Evolutionary conservation across 148 eudicot genomes (phyloP).

Genomic region (Mesembryanthemum crystallinum): DNA sequence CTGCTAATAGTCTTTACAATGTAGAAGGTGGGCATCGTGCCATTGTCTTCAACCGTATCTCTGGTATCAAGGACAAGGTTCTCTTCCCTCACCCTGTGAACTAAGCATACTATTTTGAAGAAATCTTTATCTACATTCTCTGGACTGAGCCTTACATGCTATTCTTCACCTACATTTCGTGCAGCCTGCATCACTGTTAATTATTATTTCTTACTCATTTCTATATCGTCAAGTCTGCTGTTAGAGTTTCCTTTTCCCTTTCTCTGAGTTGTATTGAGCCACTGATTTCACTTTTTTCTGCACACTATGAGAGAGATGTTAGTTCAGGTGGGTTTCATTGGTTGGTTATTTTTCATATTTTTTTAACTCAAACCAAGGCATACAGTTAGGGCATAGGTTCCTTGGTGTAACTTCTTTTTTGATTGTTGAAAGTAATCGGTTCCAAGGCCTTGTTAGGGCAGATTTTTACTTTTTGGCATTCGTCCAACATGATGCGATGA

Average conservation of each 20-base stretch:
- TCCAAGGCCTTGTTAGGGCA: too few relatives aligned
- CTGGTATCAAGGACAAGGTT: constrained; percentile 91
- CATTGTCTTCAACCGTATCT: constrained; percentile 82
- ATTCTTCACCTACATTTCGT: not conserved
- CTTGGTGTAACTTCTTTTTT: too few relatives aligned
- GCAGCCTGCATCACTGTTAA: not conserved
- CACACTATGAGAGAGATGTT: too few relatives aligned
- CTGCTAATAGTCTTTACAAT: constrained; percentile 77
- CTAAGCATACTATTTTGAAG: not conserved
- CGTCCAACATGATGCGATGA: not conserved
- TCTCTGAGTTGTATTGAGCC: not conserved
- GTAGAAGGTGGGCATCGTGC: constrained; percentile 96
- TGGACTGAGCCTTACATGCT: not conserved
- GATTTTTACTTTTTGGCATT: too few relatives aligned
- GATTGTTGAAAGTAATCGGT: too few relatives aligned
- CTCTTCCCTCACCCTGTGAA: constrained; percentile 1
- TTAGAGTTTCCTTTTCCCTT: not conserved
- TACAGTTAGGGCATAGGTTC: too few relatives aligned
- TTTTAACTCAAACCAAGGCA: too few relatives aligned
- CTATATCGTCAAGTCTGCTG: not conserved
- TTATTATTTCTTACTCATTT: not conserved
- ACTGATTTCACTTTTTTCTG: too few relatives aligned
- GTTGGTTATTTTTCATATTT: too few relatives aligned
- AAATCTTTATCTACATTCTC: not conserved
- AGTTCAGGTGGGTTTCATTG: too few relatives aligned